Percentiles rank a stretch among this genome's conserved stretches.
Evolutionary conservation across 2,329 filamentous ascomycete genomes (phyloP).

Genomic region (Nannizziopsis barbatae): DNA sequence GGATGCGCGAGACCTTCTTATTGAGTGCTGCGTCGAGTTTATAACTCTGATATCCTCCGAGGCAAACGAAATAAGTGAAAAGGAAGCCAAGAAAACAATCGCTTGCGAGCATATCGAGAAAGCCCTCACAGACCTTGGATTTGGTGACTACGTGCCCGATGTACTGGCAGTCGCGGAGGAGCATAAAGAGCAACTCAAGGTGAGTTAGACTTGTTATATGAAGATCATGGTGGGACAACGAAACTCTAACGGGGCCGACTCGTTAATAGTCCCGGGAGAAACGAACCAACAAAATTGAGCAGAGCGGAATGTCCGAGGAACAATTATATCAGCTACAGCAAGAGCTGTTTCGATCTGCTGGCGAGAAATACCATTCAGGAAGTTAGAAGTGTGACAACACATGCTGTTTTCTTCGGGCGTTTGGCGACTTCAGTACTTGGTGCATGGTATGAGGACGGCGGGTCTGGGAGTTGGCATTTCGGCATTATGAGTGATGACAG

Average conservation of each 20-base stretch:
- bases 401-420: background rate
- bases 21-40: slow-evolving; percentile 98
- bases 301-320: slow-evolving; percentile 83
- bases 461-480: no score
- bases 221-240: no score
- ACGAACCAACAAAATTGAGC: slow-evolving; percentile 93
- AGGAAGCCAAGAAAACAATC: slow-evolving; percentile 98
- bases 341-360: slow-evolving; percentile 77
- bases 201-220: slow-evolving; percentile 31
- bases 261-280: slow-evolving; percentile 69
- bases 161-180: slow-evolving; percentile 78
- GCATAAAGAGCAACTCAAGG: slow-evolving; percentile 88
- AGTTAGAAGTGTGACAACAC: background rate
- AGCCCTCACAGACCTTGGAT: slow-evolving; percentile 83
- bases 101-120: slow-evolving; percentile 96
- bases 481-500: no score
- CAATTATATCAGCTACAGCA: slow-evolving; percentile 81
- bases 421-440: background rate
- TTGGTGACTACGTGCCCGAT: slow-evolving; percentile 80
- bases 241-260: no score
- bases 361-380: slow-evolving; percentile 54
- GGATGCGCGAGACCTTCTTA: slow-evolving; percentile 86
- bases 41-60: slow-evolving; percentile 98
- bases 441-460: no score
- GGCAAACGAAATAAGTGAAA: slow-evolving; percentile 97